These are phyloP conservation scores for Komagataella phaffii DNA, from an alignment of 805 yeast genomes.

Conservation along the genomic window DNA sequence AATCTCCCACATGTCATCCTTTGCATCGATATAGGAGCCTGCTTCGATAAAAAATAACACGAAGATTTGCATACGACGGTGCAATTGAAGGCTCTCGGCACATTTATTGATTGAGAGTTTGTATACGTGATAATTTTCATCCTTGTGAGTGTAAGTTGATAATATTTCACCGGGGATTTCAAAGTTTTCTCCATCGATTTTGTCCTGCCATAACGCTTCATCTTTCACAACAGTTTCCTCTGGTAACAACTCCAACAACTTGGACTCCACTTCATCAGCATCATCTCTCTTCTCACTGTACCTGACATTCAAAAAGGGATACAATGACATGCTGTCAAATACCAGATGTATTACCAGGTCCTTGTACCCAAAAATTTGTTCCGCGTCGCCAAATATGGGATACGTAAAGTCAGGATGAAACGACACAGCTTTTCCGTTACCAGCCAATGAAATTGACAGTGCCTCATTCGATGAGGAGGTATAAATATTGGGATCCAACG, in stretches of 20 bases:
- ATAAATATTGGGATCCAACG: conserved; percentile 49
- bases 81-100: conserved; percentile 33
- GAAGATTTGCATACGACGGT: conserved; percentile 62
- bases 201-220: conserved; percentile 55
- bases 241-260: conserved; percentile 48
- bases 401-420: conserved; percentile 80
- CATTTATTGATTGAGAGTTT: conserved; percentile 28
- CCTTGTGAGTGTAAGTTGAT: conserved; percentile 15
- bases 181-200: conserved; percentile 30
- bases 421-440: conserved; percentile 33
- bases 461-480: conserved; percentile 62
- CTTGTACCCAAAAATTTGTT: conserved; percentile 74
- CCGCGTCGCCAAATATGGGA: conserved; percentile 88
- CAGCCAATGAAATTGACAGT: conserved; percentile 33
- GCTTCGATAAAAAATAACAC: conserved; percentile 85
- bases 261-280: conserved; percentile 44
- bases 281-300: conserved; percentile 39
- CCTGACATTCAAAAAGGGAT: conserved; percentile 55
- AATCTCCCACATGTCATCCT: conserved; percentile 72
- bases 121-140: conserved; percentile 36
- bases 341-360: conserved; percentile 47
- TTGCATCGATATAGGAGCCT: conserved; percentile 72
- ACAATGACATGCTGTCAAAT: conserved; percentile 62
- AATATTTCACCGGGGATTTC: conserved; percentile 19
- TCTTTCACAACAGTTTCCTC: conserved; percentile 40